phyloP scores from a whole-genome alignment of 176 grass and related monocot genomes.

The Pontederia paniculata region DNA sequence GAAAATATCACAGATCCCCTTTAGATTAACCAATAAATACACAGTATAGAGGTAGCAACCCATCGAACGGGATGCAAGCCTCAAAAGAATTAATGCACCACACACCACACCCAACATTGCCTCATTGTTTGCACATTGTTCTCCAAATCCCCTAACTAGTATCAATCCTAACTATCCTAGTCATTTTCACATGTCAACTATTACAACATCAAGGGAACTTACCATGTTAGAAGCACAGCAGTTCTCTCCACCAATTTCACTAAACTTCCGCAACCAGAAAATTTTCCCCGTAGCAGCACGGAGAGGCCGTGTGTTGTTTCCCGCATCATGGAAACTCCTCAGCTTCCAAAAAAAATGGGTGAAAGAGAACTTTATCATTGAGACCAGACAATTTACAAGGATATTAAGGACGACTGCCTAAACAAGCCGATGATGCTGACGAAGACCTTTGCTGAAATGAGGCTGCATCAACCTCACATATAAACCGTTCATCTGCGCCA shows the following conservation, averaged over 20 bases:
- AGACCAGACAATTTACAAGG: conserved; percentile 48
- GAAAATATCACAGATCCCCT: conserved; percentile 5
- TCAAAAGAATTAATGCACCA: conserved; percentile 68
- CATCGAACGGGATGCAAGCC: conserved; percentile 11
- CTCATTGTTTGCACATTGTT: conserved; percentile 37
- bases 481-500: conserved; percentile 80
- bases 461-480: conserved; percentile 99
- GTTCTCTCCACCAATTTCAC: conserved; percentile 17
- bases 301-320: neutral
- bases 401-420: conserved; percentile 16
- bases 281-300: conserved; percentile 9
- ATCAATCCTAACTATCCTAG: conserved; percentile 35
- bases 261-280: neutral
- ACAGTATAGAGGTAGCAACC: conserved; percentile 19
- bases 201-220: neutral
- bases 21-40: conserved; percentile 28
- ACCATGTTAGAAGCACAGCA: conserved; percentile 24
- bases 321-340: neutral
- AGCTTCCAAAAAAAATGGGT: neutral
- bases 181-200: conserved; percentile 28
- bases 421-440: conserved; percentile 70
- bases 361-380: conserved; percentile 18
- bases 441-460: conserved; percentile 93
- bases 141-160: conserved; percentile 39
- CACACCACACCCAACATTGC: conserved; percentile 2